Percentiles rank a stretch among this genome's conserved stretches.
phyloP scores from a whole-genome alignment of 2,329 filamentous ascomycete species.

The Rhinocladiella mackenziei region DNA sequence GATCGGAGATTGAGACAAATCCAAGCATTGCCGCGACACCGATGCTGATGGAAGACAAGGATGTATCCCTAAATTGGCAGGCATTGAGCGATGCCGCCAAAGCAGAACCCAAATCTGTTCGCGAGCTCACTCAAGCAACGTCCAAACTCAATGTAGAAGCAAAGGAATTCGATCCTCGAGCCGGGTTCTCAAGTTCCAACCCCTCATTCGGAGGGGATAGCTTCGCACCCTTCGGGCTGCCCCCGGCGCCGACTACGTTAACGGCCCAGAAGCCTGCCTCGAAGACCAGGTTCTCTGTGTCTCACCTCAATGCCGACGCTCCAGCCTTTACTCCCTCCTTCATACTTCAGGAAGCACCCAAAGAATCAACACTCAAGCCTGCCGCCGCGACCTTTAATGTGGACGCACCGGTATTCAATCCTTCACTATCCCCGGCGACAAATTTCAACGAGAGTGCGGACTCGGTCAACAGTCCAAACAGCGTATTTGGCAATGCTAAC shows the following conservation, averaged over 20 bases:
- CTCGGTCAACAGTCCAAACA: conserved; percentile 29
- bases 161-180: conserved; percentile 67
- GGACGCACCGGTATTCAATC: conserved; percentile 72
- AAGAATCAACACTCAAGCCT: conserved; percentile 20
- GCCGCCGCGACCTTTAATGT: conserved; percentile 64
- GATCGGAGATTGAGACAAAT: conserved; percentile 62
- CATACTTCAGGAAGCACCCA: conserved; percentile 9
- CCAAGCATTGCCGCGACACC: conserved; percentile 68
- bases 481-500: conserved; percentile 67
- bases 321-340: conserved; percentile 63
- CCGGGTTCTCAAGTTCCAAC: conserved; percentile 47
- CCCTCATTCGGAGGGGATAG: conserved; percentile 42
- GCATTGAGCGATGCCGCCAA: conserved; percentile 24
- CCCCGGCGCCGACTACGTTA: conserved; percentile 2
- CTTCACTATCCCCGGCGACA: conserved; percentile 36
- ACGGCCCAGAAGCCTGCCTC: conserved; percentile 3
- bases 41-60: conserved; percentile 42
- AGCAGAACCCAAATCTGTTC: conserved; percentile 27
- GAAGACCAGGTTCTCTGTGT: conserved; percentile 15
- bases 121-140: conserved; percentile 49
- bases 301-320: conserved; percentile 63
- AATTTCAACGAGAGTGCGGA: conserved; percentile 33
- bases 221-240: conserved; percentile 33
- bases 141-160: conserved; percentile 86
- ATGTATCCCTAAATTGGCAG: conserved; percentile 26